phyloP scores from a whole-genome alignment of 2,329 filamentous ascomycete species.

The Thielaviopsis euricoi region DNA sequence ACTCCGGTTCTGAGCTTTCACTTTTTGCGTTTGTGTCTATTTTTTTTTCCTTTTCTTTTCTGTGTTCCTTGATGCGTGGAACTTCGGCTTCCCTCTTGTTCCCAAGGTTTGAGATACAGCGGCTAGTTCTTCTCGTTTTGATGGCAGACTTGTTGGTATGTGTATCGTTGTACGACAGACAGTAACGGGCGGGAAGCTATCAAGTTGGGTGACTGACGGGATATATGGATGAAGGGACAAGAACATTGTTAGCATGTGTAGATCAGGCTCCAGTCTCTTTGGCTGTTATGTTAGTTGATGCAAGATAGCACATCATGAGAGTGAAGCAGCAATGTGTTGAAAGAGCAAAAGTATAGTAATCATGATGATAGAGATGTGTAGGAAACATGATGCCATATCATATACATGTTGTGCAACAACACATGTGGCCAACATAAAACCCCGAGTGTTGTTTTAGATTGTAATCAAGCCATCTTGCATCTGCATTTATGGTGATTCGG shows the following conservation, averaged over 20 bases:
- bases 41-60: background rate
- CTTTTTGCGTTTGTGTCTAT: background rate
- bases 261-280: too few species aligned
- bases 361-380: too few species aligned
- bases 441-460: background rate
- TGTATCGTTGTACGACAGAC: too few species aligned
- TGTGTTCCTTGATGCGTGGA: background rate
- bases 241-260: too few species aligned
- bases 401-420: background rate
- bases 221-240: too few species aligned
- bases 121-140: background rate
- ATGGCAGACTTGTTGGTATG: too few species aligned
- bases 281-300: too few species aligned
- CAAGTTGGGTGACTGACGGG: too few species aligned
- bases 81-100: background rate
- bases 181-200: too few species aligned
- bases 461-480: background rate
- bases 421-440: background rate
- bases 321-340: too few species aligned
- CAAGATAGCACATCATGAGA: too few species aligned
- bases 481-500: background rate
- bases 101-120: background rate
- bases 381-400: background rate
- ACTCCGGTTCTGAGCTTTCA: slow-evolving; percentile 5
- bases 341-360: too few species aligned